phyloP scores from a whole-genome alignment of 257 asterid species.

The Ehretia macrophylla region DNA sequence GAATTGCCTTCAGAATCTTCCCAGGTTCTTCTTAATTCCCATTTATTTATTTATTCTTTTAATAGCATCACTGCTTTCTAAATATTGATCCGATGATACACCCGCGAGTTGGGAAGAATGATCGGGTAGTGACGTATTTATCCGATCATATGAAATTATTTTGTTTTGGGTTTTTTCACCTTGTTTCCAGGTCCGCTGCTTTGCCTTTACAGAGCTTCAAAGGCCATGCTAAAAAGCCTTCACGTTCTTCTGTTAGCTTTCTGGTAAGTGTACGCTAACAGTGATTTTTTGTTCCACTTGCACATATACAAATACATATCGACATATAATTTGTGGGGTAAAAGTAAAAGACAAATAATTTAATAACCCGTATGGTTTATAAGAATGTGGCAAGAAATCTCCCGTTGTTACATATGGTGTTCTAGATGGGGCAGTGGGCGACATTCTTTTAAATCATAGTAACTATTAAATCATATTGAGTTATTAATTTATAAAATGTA shows the following conservation, averaged over 20 bases:
- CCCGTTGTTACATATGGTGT: no score
- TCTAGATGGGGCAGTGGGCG: no score
- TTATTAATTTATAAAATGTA: no score
- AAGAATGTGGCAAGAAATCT: no score
- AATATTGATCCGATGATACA: neutral
- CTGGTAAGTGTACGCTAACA: slow-evolving; percentile 32
- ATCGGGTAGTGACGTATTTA: no score
- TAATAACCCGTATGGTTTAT: no score
- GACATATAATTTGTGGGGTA: neutral
- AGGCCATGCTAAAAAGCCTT: slow-evolving; percentile 30
- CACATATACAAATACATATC: neutral
- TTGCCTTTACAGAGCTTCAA: slow-evolving; percentile 50
- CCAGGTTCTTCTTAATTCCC: slow-evolving; percentile 38
- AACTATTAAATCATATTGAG: no score
- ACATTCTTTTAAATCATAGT: no score
- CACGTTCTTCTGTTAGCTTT: slow-evolving; percentile 24
- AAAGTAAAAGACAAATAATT: neutral
- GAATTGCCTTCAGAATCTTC: slow-evolving; percentile 76
- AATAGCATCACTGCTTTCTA: neutral
- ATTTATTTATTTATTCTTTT: neutral
- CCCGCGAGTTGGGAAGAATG: no score
- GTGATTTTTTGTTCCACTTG: neutral
- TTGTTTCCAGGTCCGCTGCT: slow-evolving; percentile 50
- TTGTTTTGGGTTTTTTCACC: slow-evolving; percentile 6
- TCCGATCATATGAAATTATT: no score